phyloP scores from a whole-genome alignment of 1,139 yeast genomes.

The Sugiyamaella paludigena region DNA sequence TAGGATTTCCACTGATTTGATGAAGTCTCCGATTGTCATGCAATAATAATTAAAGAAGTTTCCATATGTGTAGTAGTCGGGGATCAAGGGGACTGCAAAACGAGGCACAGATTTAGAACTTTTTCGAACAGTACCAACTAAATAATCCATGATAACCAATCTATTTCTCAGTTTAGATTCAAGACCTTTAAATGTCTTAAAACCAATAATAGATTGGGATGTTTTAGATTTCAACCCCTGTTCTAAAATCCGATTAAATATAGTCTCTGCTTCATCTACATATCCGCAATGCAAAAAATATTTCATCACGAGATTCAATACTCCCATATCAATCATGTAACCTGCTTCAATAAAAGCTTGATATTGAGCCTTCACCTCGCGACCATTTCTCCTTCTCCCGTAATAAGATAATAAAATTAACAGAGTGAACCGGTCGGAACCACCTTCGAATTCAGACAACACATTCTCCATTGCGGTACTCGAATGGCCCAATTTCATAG shows the following conservation, averaged over 20 bases:
- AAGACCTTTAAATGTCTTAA: not conserved
- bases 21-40: constrained; percentile 12
- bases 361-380: constrained; percentile 19
- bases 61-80: constrained; percentile 19
- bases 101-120: not conserved
- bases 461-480: constrained; percentile 15
- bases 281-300: constrained; percentile 19
- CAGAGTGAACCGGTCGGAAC: constrained; percentile 24
- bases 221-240: not conserved
- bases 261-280: constrained; percentile 15
- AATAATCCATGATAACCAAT: constrained; percentile 20
- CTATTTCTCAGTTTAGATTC: constrained; percentile 14
- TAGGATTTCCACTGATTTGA: constrained; percentile 12
- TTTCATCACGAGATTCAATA: constrained; percentile 17
- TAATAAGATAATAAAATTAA: constrained; percentile 22
- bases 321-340: constrained; percentile 11
- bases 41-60: constrained; percentile 20
- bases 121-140: constrained; percentile 9
- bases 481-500: constrained; percentile 16
- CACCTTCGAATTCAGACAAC: constrained; percentile 16
- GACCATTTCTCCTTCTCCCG: constrained; percentile 16
- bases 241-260: constrained; percentile 6
- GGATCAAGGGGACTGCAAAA: constrained; percentile 20
- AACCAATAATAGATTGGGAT: constrained; percentile 2
- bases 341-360: constrained; percentile 6